phyloP scores from a whole-genome alignment of 345 rosid species.

The Eucalyptus decipiens region DNA sequence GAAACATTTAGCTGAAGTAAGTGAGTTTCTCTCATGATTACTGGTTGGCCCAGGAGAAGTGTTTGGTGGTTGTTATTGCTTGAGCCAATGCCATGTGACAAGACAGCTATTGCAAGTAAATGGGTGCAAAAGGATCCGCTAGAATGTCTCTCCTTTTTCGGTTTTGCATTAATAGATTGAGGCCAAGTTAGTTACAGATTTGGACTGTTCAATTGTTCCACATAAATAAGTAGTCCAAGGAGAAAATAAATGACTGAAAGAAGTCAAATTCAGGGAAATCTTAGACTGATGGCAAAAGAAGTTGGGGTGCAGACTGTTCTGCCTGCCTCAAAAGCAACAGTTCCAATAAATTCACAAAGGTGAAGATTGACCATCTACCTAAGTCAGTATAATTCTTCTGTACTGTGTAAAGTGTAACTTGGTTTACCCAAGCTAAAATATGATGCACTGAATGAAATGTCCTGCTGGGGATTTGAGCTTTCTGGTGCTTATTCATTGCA shows the following conservation, averaged over 20 bases:
- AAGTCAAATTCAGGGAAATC: neutral
- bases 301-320: neutral
- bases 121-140: neutral
- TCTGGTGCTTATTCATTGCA: neutral
- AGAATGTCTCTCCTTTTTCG: neutral
- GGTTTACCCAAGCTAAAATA: neutral
- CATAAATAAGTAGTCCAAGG: neutral
- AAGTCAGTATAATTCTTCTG: neutral
- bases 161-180: neutral
- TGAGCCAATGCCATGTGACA: neutral
- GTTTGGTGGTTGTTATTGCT: neutral
- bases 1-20: neutral
- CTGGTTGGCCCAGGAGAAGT: neutral
- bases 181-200: neutral
- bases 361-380: neutral
- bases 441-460: neutral
- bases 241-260: neutral
- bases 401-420: neutral
- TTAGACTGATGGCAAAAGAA: neutral
- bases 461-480: neutral
- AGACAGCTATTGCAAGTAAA: neutral
- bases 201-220: neutral
- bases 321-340: neutral
- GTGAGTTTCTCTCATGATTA: neutral
- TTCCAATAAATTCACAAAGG: neutral